Conservation (phyloP, 345 rosid genomes). For the Eucalyptus fibrosa region DNA sequence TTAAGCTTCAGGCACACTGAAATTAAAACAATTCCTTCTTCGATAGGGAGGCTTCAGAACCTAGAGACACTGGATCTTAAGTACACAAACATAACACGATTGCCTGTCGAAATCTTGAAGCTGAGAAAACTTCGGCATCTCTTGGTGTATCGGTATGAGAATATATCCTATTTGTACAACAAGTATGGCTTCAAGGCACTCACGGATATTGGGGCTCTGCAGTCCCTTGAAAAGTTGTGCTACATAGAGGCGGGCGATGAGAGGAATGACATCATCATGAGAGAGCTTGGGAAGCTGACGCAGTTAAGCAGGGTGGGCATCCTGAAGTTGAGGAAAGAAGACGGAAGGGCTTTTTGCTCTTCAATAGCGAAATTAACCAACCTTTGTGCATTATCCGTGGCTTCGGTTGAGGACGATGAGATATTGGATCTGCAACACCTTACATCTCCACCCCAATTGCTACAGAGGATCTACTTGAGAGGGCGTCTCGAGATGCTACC, state of each 20-base stretch:
- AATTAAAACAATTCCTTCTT: slow-evolving; percentile 12
- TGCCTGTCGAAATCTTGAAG: slow-evolving; percentile 21
- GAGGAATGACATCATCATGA: background rate
- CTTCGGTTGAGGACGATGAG: slow-evolving; percentile 2
- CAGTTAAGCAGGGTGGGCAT: slow-evolving; percentile 29
- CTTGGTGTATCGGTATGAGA: slow-evolving; percentile 18
- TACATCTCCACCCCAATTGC: slow-evolving; percentile 12
- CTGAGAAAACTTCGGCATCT: slow-evolving; percentile 22
- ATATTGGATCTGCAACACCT: slow-evolving; percentile 16
- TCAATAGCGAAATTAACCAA: slow-evolving; percentile 7
- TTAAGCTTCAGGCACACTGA: slow-evolving; percentile 18
- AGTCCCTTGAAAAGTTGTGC: slow-evolving; percentile 21
- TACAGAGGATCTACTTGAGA: slow-evolving; percentile 12
- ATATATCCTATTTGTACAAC: background rate
- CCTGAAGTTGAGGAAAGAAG: slow-evolving; percentile 14
- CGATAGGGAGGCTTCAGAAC: slow-evolving; percentile 22
- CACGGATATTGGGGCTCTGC: slow-evolving; percentile 8
- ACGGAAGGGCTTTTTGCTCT: slow-evolving; percentile 14
- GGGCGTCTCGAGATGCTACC: slow-evolving; percentile 15
- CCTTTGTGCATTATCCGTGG: slow-evolving; percentile 18
- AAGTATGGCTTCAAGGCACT: slow-evolving; percentile 18
- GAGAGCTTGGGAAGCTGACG: slow-evolving; percentile 15
- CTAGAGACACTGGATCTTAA: slow-evolving; percentile 37
- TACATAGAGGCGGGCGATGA: slow-evolving; percentile 11
- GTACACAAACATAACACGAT: slow-evolving; percentile 9